Conservation (phyloP, 148 eudicot genomes). For the Heliosperma pusillum region DNA sequence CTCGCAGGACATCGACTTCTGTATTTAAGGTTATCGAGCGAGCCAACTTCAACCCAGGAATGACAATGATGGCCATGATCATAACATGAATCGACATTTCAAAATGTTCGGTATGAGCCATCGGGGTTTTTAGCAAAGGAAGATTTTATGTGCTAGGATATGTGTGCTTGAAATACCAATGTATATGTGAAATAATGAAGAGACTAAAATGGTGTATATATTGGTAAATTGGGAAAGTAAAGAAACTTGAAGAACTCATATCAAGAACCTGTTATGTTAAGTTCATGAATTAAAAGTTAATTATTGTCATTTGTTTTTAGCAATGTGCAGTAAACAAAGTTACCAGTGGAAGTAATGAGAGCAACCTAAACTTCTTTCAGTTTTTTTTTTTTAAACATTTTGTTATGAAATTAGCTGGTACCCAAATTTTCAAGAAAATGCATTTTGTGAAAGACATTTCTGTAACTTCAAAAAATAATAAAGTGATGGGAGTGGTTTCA, state of each 20-base stretch:
- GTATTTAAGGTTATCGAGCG: constrained; percentile 33
- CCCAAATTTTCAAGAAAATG: background rate
- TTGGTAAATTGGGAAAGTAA: background rate
- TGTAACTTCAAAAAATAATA: background rate
- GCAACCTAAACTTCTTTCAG: constrained; percentile 33
- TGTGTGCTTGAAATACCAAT: too few relatives aligned
- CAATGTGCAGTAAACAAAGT: constrained; percentile 14
- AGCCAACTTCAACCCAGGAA: constrained; percentile 16
- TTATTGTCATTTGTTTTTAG: background rate
- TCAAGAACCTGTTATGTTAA: constrained; percentile 20
- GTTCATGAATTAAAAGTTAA: constrained; percentile 3
- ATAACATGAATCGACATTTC: constrained; percentile 15
- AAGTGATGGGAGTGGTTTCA: too few relatives aligned
- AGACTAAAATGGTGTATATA: constrained; percentile 10
- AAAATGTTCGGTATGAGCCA: constrained; percentile 17
- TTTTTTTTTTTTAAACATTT: background rate
- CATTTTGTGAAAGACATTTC: constrained; percentile 2
- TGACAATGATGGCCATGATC: constrained; percentile 8
- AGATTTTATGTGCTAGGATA: background rate
- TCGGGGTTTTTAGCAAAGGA: background rate
- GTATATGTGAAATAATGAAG: background rate
- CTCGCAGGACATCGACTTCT: constrained; percentile 50
- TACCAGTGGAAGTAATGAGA: constrained; percentile 16
- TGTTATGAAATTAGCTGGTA: background rate
- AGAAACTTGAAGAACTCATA: background rate